phyloP scores from a whole-genome alignment of 768 basidiomycete genomes.

The Tubosaeta brunneosetosa region DNA sequence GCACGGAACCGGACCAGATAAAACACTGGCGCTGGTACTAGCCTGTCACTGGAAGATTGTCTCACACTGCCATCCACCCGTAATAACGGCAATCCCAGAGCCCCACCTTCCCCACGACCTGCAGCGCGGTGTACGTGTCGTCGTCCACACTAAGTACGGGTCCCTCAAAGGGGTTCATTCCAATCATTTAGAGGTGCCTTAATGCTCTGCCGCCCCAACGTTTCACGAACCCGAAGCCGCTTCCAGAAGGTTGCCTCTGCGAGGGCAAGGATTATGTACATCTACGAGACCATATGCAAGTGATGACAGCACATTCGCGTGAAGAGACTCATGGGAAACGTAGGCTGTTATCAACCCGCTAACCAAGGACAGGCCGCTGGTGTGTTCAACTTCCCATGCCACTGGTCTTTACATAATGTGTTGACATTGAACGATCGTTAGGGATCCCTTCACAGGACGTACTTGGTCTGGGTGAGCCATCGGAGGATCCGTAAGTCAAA shows the following conservation, averaged over 20 bases:
- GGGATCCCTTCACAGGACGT: slow-evolving; percentile 50
- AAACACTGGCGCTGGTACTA: too few relatives aligned
- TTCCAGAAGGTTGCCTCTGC: slow-evolving; percentile 55
- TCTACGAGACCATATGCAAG: slow-evolving; percentile 54
- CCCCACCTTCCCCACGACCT: slow-evolving; percentile 57
- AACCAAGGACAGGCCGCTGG: slow-evolving; percentile 63
- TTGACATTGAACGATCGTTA: slow-evolving; percentile 16
- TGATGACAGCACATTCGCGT: slow-evolving; percentile 1
- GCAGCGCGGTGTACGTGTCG: slow-evolving; percentile 37
- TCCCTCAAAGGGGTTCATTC: slow-evolving; percentile 44
- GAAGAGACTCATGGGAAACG: neutral
- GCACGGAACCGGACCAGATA: too few relatives aligned
- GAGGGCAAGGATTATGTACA: slow-evolving; percentile 57
- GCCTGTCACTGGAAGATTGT: too few relatives aligned
- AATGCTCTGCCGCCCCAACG: slow-evolving; percentile 60
- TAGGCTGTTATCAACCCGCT: slow-evolving; percentile 57
- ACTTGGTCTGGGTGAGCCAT: slow-evolving; percentile 61
- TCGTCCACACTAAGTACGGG: slow-evolving; percentile 53
- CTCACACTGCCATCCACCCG: too few relatives aligned
- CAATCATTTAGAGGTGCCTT: slow-evolving; percentile 56
- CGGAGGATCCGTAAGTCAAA: slow-evolving; percentile 57
- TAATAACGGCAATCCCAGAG: neutral
- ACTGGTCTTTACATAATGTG: neutral
- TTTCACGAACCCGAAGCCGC: slow-evolving; percentile 56
- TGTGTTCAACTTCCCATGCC: slow-evolving; percentile 12